A percentile compares a stretch with the other conserved stretches of the same genome.
Evolutionary conservation across 2,329 filamentous ascomycete species (phyloP).

Genomic region (Fusarium foetens): DNA sequence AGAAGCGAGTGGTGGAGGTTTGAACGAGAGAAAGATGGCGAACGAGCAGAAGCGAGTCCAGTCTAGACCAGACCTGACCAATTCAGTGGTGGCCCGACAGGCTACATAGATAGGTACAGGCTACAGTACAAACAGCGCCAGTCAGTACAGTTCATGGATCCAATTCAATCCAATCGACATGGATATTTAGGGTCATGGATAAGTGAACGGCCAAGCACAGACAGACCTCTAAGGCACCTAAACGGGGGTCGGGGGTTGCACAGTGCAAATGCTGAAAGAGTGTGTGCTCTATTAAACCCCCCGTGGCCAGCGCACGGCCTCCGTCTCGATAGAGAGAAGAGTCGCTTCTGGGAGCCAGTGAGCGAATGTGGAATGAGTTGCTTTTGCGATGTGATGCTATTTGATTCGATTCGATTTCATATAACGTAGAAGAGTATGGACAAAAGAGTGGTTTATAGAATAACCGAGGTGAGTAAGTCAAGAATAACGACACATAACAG

Average conservation of each 20-base stretch:
- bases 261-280: conserved; percentile 35
- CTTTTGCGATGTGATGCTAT: conserved; percentile 14
- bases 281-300: conserved; percentile 18
- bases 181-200: conserved; percentile 8
- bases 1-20: conserved; percentile 39
- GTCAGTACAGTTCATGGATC: conserved; percentile 30
- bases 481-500: not conserved
- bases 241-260: conserved; percentile 34
- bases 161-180: conserved; percentile 20
- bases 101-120: conserved; percentile 1
- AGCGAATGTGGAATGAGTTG: conserved; percentile 22
- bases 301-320: conserved; percentile 40
- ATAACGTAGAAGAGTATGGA: not conserved
- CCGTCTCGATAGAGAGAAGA: conserved; percentile 32
- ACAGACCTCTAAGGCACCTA: conserved; percentile 9
- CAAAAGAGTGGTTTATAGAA: not conserved
- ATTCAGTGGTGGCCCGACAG: conserved; percentile 34
- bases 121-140: conserved; percentile 1
- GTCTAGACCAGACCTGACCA: not conserved
- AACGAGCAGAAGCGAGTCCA: conserved; percentile 29
- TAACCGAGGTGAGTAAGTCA: not conserved
- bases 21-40: conserved; percentile 38
- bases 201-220: conserved; percentile 23
- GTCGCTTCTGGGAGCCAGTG: conserved; percentile 17
- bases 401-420: not conserved